Percentiles rank a stretch among this genome's conserved stretches.
These are phyloP conservation scores for Coemansia sp. DNA, from an alignment of 192 early-diverging fungal genomes.

Conservation along the genomic window DNA sequence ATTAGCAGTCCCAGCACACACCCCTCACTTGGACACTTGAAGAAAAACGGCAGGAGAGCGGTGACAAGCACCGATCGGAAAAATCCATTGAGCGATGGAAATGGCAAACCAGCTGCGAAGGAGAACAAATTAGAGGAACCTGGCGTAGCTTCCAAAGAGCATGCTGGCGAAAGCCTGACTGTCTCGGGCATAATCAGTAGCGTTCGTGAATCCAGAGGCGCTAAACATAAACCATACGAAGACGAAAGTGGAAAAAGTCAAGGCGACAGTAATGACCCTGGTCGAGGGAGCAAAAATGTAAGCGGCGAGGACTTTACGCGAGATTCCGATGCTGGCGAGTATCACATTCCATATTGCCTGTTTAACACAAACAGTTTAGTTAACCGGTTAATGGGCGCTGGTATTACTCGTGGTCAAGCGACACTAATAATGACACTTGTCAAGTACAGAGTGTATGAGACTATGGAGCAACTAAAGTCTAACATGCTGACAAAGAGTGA, in stretches of 20 bases:
- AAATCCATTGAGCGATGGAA: neutral
- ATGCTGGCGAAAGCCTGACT: constrained; percentile 10
- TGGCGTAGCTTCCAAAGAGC: neutral
- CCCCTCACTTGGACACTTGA: constrained; percentile 11
- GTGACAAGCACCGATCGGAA: neutral
- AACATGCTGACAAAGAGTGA: constrained; percentile 75
- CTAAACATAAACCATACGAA: neutral
- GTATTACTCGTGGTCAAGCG: constrained; percentile 70
- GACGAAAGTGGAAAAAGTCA: neutral
- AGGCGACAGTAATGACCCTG: neutral
- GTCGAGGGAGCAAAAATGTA: neutral
- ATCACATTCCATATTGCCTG: constrained; percentile 46
- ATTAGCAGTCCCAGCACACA: constrained; percentile 33
- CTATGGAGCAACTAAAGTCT: constrained; percentile 16
- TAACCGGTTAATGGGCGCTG: constrained; percentile 59
- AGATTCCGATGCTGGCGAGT: neutral
- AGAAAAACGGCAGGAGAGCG: neutral
- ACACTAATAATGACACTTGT: constrained; percentile 74
- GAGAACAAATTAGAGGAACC: neutral
- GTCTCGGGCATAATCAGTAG: constrained; percentile 43
- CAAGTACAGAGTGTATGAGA: constrained; percentile 58
- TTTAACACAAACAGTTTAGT: constrained; percentile 84
- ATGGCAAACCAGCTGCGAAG: constrained; percentile 3
- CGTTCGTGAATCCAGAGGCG: constrained; percentile 31
- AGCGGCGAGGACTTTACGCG: neutral